Evolutionary conservation across 2,329 filamentous ascomycete genomes (phyloP), one percentile per base, ranked within the genome.

Genomic region (Aurifilum marmelostoma): DNA sequence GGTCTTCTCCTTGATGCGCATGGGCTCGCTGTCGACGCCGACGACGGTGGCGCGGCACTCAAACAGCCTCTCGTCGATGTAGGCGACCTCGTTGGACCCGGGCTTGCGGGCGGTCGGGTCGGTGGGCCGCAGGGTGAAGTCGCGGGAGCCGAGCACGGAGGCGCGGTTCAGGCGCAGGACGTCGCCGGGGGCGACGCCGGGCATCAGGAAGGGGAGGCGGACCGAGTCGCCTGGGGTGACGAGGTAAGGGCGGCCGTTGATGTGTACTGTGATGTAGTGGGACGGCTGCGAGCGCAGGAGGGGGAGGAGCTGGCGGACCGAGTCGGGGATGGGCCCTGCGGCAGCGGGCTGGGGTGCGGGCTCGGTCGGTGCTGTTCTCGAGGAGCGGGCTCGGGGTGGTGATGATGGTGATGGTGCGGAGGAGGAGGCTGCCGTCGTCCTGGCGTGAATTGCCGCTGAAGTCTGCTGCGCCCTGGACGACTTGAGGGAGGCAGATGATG

Each of bases 151-250:
- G 59, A 99, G 82, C 66, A 91, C 84, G 54, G 89, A 91, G 32
- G 94, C 96, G 67, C 94, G 91, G 82, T 97, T 95, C 69, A 99
- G 86, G 8, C 94, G 92, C 70, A 99, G 85, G 50, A 97, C 83
- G 77, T 98, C 95, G 39, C 96, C 96, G 0, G 94, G 90, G 9
- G 85, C 81, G 6, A 93, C 92, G 34, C 87, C 89, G 2, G 89
- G 88, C 89, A 96, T 93, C 75, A 87, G 87, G 83, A 94, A 94
- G 7, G 92, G 92, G 65, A 96, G 88, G 47, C 92, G 91, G 64
- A 96, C 80, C 70, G 85, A 84, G 81, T 96, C 92, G 73, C 92
- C 92, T 59, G 85, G 83, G 8, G 91, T 94, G 73, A 96, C 86
- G 41, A 96, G 91, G 82, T 95, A 96, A 8, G 92, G 91, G 66